Evolutionary conservation across 2,329 filamentous ascomycete genomes (phyloP), one percentile per base, ranked within the genome.

Genomic region (Chaetomium sp.): DNA sequence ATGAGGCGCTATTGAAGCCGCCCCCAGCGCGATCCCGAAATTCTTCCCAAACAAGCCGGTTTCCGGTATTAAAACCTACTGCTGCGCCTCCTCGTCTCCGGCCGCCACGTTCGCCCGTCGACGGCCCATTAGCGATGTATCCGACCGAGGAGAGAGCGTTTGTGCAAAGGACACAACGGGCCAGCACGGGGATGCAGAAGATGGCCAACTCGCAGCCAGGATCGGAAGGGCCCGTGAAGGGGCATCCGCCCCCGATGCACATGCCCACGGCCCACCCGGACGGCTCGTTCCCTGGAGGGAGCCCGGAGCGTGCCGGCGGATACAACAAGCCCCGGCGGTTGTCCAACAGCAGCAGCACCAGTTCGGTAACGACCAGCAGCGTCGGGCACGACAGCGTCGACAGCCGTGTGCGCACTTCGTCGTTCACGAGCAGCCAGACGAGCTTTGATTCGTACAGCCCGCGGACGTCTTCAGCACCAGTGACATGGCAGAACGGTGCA

Each of bases 351-450:
- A 62, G 59, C 54, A 66, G 63, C 52, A 62, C 65, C 50, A 67
- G 65, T 55, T 68, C 71, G 14, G 62, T 61, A 38, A 66, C 69
- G 6, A 68, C 59, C 59, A 61, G 59, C 14, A 62, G 55, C 33
- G 14, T 57, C 37, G 58, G 60, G 14, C 60, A 57, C 19, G 63
- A 66, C 36, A 63, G 60, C 61, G 67, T 74, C 57, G 75, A 67
- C 12, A 53, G 62, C 10, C 64, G 63, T n/a, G 53, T 59, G 14
- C 64, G 65, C 32, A 60, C 56, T 27, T 54, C 61, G 1, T 69
- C 66, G 40, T 57, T 65, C 62, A 61, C 57, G 50, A 68, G 62
- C 56, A 65, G 66, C 35, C 63, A 64, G 51, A 67, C 64, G 5
- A 65, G 67, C 5, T 49, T 67, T 57, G 66, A 65, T 36, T 64